These are phyloP conservation scores for Aspergillus sclerotioniger DNA, from an alignment of 495 filamentous ascomycete genomes.

Conservation along the genomic window DNA sequence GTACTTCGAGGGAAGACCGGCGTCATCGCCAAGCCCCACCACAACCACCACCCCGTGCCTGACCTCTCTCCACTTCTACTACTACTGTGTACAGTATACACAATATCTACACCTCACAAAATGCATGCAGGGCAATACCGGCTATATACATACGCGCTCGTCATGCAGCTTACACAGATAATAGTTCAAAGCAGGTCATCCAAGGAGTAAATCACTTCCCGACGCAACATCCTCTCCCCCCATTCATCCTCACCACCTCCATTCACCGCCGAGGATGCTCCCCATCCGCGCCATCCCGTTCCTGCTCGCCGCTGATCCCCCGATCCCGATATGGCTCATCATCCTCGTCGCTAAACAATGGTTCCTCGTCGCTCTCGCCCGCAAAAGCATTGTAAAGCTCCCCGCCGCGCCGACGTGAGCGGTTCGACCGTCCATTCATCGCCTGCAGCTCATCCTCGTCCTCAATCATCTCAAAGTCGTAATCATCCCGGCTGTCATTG, in stretches of 20 bases:
- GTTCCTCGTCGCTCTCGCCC: constrained; percentile 69
- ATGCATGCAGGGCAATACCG: background rate
- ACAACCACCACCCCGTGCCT: background rate
- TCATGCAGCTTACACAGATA: background rate
- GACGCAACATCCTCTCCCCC: background rate
- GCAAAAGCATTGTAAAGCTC: constrained; percentile 96
- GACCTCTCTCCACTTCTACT: background rate
- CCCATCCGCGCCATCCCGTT: constrained; percentile 22
- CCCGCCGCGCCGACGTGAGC: constrained; percentile 60
- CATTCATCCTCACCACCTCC: background rate
- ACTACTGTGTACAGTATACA: background rate
- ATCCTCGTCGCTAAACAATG: constrained; percentile 56
- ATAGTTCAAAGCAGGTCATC: background rate
- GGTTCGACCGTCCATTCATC: constrained; percentile 35
- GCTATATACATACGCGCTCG: constrained; percentile 4
- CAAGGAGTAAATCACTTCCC: background rate
- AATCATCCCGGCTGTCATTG: constrained; percentile 76
- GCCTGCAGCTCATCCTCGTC: constrained; percentile 73
- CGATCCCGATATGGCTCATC: constrained; percentile 45
- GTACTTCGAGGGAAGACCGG: background rate
- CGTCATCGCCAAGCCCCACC: constrained; percentile 6
- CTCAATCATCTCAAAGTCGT: constrained; percentile 91
- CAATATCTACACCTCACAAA: background rate
- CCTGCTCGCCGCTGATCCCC: constrained; percentile 20
- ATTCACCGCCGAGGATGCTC: constrained; percentile 24